Evolutionary conservation across 2,329 filamentous ascomycete genomes (phyloP).

Genomic region (Reticulascus tulasneorum): DNA sequence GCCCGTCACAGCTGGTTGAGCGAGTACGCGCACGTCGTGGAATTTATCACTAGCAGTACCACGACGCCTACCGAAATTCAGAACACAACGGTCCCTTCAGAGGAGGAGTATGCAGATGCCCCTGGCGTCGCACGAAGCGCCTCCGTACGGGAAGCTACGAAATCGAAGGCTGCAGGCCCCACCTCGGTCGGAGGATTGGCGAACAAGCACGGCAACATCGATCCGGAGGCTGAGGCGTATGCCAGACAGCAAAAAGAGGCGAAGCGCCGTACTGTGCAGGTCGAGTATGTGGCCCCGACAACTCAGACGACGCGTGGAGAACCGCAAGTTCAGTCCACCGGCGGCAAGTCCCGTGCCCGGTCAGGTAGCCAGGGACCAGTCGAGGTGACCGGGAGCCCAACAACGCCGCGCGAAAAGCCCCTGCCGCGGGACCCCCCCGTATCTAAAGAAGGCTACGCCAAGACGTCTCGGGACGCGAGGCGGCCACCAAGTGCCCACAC

Average conservation of each 20-base stretch:
- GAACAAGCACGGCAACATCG: conserved; percentile 71
- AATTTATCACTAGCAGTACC: conserved; percentile 93
- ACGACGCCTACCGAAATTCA: conserved; percentile 83
- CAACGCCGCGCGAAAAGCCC: conserved; percentile 50
- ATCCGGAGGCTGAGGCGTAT: conserved; percentile 55
- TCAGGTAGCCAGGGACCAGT: conserved; percentile 51
- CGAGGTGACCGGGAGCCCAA: conserved; percentile 28
- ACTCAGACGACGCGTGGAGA: conserved; percentile 76
- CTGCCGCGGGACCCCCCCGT: conserved; percentile 54
- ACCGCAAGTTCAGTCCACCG: conserved; percentile 19
- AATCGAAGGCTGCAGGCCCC: conserved; percentile 53
- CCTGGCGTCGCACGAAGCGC: conserved; percentile 60
- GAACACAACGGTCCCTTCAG: conserved; percentile 64
- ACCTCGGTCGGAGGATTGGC: conserved; percentile 58
- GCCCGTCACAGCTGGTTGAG: conserved; percentile 97
- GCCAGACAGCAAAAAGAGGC: conserved; percentile 73
- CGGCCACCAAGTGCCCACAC: conserved; percentile 47
- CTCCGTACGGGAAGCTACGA: conserved; percentile 84
- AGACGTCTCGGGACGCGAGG: conserved; percentile 29
- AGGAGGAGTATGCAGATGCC: conserved; percentile 48
- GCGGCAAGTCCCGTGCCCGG: conserved; percentile 35
- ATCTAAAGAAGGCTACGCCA: conserved; percentile 37
- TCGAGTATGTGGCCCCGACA: conserved; percentile 92
- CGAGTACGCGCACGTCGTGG: conserved; percentile 94
- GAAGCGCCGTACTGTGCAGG: conserved; percentile 91